These are phyloP conservation scores for Exsudoporus frostii DNA, from an alignment of 768 basidiomycete species.

Conservation along the genomic window DNA sequence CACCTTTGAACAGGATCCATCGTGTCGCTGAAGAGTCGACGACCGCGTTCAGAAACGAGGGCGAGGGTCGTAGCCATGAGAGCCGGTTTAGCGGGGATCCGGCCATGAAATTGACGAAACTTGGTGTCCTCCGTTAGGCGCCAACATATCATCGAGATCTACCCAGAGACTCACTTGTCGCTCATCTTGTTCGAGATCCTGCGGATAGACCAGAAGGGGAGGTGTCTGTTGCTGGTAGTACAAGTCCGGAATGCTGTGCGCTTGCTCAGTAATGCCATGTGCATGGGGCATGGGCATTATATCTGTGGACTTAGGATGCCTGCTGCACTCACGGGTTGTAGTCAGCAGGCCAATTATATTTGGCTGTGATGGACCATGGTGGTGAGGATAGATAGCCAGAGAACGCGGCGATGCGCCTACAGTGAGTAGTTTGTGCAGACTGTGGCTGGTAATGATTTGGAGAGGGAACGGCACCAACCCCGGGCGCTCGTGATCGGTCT, in stretches of 20 bases:
- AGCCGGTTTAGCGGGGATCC: constrained; percentile 78
- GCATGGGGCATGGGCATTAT: not conserved
- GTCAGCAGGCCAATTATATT: constrained; percentile 13
- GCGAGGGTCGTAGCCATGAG: constrained; percentile 76
- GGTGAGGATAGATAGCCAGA: not conserved
- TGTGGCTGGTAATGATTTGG: not conserved
- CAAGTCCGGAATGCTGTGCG: not conserved
- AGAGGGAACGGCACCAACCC: not conserved
- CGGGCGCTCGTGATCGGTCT: not conserved
- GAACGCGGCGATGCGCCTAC: not conserved
- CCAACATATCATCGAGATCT: not conserved
- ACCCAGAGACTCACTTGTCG: constrained; percentile 27
- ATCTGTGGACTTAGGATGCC: not conserved
- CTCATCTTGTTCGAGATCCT: constrained; percentile 24
- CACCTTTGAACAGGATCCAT: constrained; percentile 77
- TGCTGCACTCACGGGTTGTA: not conserved
- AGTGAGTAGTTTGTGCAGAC: not conserved
- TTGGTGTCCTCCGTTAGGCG: constrained; percentile 13
- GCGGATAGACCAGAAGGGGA: not conserved
- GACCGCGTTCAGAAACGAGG: constrained; percentile 72
- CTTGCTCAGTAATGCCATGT: constrained; percentile 14
- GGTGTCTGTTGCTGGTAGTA: constrained; percentile 2
- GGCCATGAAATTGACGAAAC: constrained; percentile 49
- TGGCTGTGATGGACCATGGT: not conserved
- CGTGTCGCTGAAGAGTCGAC: constrained; percentile 54